Percentiles rank a stretch among this genome's conserved stretches.
phyloP scores from a whole-genome alignment of 495 filamentous ascomycete species.

The Podospora appendiculata region DNA sequence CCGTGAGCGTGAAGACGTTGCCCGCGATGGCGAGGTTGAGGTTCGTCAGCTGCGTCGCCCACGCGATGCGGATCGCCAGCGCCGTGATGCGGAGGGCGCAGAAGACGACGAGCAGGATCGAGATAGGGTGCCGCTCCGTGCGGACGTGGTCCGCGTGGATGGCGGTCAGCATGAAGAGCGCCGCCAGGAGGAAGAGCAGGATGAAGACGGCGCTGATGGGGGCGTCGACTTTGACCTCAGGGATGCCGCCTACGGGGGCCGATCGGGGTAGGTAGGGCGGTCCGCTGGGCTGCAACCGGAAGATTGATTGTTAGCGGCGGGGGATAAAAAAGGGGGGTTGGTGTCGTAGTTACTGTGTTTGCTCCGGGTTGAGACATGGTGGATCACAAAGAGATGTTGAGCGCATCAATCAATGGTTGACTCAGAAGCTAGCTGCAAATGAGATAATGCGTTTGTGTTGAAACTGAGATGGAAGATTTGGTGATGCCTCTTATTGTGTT shows the following conservation, averaged over 20 bases:
- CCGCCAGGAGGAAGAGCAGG: slow-evolving; percentile 49
- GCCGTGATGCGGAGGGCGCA: slow-evolving; percentile 47
- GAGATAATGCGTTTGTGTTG: no score
- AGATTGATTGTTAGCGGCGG: no score
- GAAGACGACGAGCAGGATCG: slow-evolving; percentile 3
- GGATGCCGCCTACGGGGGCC: slow-evolving; percentile 1
- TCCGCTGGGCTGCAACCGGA: no score
- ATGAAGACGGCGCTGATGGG: slow-evolving; percentile 59
- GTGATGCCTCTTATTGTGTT: no score
- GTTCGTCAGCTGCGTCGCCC: slow-evolving; percentile 32
- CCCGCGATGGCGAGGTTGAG: slow-evolving; percentile 46
- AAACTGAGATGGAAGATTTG: no score
- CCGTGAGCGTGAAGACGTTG: slow-evolving; percentile 60
- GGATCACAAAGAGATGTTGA: no score
- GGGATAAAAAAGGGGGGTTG: no score
- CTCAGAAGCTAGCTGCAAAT: no score
- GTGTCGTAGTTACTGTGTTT: no score
- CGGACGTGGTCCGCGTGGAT: neutral
- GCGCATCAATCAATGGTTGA: no score
- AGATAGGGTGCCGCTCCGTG: neutral
- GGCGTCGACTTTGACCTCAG: slow-evolving; percentile 40
- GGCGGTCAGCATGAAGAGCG: slow-evolving; percentile 34
- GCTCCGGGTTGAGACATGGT: no score
- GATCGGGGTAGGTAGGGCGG: neutral
- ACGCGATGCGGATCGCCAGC: slow-evolving; percentile 52